Conservation (phyloP, 441 rosid genomes). For the Pelargonium citronellum region DNA sequence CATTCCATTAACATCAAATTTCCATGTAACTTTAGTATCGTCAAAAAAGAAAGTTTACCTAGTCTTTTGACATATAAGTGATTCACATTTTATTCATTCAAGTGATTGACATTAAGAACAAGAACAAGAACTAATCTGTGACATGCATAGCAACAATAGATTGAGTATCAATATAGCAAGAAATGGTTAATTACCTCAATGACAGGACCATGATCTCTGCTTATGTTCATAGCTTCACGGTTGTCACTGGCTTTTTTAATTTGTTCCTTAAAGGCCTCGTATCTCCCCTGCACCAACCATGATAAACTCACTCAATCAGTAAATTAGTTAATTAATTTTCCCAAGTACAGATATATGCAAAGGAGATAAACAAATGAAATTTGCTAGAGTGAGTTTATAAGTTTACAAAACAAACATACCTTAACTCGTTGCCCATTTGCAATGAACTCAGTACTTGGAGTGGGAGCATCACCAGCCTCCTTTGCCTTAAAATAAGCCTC, state of each 20-base stretch:
- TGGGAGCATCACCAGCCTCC: neutral
- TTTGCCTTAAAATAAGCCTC: slow-evolving; percentile 34
- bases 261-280: slow-evolving; percentile 23
- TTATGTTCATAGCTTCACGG: slow-evolving; percentile 4
- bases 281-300: slow-evolving; percentile 16
- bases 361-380: neutral
- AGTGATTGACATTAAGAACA: neutral
- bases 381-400: neutral
- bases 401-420: neutral
- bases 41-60: no score
- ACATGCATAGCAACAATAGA: no score
- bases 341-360: neutral
- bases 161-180: no score
- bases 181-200: neutral
- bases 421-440: neutral
- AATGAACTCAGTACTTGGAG: neutral
- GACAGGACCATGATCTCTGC: slow-evolving; percentile 18
- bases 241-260: slow-evolving; percentile 22
- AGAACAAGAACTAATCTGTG: neutral
- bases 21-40: no score
- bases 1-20: neutral
- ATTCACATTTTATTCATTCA: neutral
- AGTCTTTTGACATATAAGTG: no score
- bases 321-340: no score
- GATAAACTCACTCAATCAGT: neutral